A percentile compares a stretch with the other conserved stretches of the same genome.
Conservation (phyloP, 2,329 filamentous ascomycete species). For the Pseudogymnoascus sp. region DNA sequence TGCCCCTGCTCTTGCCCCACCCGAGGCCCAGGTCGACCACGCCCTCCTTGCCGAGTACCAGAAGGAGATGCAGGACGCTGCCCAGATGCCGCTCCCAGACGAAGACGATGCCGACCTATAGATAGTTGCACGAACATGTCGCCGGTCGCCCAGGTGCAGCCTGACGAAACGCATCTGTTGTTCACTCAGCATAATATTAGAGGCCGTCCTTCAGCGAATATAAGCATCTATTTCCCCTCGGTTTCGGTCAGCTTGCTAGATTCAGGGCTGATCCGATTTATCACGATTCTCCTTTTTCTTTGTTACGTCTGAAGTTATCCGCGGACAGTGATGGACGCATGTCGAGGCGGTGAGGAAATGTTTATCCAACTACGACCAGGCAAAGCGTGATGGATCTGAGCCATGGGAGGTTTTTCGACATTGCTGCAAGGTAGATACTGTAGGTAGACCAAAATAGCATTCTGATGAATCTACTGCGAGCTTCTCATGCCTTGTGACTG, state of each 20-base stretch:
- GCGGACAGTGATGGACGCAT: not conserved
- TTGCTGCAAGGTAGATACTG: conserved; percentile 5
- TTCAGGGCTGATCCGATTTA: conserved; percentile 7
- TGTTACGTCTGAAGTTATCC: conserved; percentile 6
- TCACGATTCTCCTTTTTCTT: conserved; percentile 7
- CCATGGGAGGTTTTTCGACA: conserved; percentile 6
- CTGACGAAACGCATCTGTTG: conserved; percentile 13
- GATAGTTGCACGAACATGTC: conserved; percentile 14
- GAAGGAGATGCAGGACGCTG: conserved; percentile 79
- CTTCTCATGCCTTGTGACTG: not conserved
- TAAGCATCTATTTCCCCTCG: conserved; percentile 20
- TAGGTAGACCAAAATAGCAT: conserved; percentile 7
- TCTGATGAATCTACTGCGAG: not conserved
- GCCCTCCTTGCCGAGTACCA: conserved; percentile 72
- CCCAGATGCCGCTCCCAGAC: conserved; percentile 78
- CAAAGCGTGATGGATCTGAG: conserved; percentile 1
- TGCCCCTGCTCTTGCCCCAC: conserved; percentile 86
- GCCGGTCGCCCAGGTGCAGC: conserved; percentile 10
- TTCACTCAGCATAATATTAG: conserved; percentile 27
- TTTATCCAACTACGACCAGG: not conserved
- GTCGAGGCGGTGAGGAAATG: conserved; percentile 4
- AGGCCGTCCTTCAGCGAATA: conserved; percentile 26
- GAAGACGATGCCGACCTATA: conserved; percentile 71
- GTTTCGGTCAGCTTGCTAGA: not conserved
- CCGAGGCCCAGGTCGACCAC: conserved; percentile 83